Conservation (phyloP, 768 basidiomycete species). For the Fibroporia radiculosa region DNA sequence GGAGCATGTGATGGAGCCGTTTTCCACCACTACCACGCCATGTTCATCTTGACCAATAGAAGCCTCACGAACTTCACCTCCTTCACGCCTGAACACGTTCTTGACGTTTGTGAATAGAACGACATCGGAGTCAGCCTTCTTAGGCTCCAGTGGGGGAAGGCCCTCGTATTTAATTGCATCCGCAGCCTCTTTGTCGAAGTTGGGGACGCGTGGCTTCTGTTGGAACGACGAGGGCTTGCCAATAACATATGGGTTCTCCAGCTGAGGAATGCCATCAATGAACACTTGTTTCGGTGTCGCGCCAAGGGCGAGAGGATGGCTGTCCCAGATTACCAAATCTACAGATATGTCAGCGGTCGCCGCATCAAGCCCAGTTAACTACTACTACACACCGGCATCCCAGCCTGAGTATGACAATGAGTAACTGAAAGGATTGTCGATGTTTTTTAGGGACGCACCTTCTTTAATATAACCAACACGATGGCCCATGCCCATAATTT, state of each 20-base stretch:
- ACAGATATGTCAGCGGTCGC: not conserved
- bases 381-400: constrained; percentile 3
- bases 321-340: constrained; percentile 75
- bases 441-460: constrained; percentile 26
- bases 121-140: constrained; percentile 21
- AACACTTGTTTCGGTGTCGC: constrained; percentile 77
- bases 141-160: constrained; percentile 52
- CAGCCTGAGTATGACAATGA: not conserved
- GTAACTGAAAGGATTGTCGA: not conserved
- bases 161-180: constrained; percentile 54
- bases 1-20: constrained; percentile 49
- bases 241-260: constrained; percentile 37
- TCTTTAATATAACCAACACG: constrained; percentile 46
- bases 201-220: constrained; percentile 42
- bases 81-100: constrained; percentile 35
- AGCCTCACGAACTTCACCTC: constrained; percentile 24
- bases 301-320: constrained; percentile 69
- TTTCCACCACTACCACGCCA: constrained; percentile 38
- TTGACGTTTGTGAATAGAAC: constrained; percentile 63
- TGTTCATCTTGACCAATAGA: constrained; percentile 18
- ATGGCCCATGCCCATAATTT: constrained; percentile 46
- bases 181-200: constrained; percentile 51
- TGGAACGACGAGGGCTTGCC: constrained; percentile 53
- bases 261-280: constrained; percentile 79
- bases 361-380: not conserved